Base-by-base conservation (phyloP, 805 yeast genomes). In the Saccharomycopsis sp. region DNA sequence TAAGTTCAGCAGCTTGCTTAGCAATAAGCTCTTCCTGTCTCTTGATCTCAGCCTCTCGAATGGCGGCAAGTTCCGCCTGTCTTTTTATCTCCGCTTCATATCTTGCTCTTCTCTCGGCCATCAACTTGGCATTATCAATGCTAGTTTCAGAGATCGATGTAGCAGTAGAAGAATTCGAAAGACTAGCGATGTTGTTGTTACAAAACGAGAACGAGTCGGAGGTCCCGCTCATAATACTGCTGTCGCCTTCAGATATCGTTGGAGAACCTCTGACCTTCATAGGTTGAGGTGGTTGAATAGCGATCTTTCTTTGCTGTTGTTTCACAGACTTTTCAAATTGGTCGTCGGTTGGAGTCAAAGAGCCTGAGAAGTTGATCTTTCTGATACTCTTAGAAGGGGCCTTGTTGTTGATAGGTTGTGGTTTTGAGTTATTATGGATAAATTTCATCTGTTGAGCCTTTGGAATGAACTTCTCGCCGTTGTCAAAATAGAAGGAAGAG, bases 11-110 rank as follows among this genome's bases (percentile, higher is more conserved):
- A 22, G 19, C 22, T n/a, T 55, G 56, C 52, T 53, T 51, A 49
- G 55, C 55, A 14, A 25, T 38, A 22, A 41, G 19, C 23, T 41
- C 52, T 47, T 50, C 52, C 34, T 47, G 38, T 47, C 54, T 52
- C 35, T 23, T 19, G 17, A 34, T 15, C 19, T 47, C 59, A 17
- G 58, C 61, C 19, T 53, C 35, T 47, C 19, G 23, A 7, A 50
- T 44, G 17, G 60, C 58, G 35, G 19, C 58, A 47, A 56, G 52
- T 23, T 57, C 59, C 22, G 64, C 64, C 20, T 66, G 58, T 54
- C 60, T 61, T 23, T 63, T 55, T 15, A 54, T 57, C 7, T 65
- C 56, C 56, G 56, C 64, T 14, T 50, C 8, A 44, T 5, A 5
- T 44, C 49, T 44, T 17, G 49, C 22, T 44, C 49, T 44, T 19